Evolutionary conservation across 352 stramenopile species (phyloP).

Genomic region (Nothophytophthora sp.): DNA sequence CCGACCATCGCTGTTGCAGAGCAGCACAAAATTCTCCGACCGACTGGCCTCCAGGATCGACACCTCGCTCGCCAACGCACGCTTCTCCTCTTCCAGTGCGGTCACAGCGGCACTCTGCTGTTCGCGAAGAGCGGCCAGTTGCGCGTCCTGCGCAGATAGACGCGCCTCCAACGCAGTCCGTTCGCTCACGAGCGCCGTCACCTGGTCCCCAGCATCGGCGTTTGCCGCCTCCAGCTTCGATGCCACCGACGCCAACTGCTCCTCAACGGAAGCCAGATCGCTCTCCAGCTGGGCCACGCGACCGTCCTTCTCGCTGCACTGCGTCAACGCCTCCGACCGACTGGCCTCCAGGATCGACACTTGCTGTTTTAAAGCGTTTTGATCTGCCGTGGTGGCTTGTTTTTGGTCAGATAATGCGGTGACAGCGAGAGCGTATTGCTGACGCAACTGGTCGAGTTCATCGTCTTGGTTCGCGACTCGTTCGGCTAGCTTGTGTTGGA

Average conservation of each 20-base stretch:
- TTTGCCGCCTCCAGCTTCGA: conserved; percentile 18
- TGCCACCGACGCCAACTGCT: conserved; percentile 7
- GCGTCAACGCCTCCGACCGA: not conserved
- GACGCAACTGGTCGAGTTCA: conserved; percentile 12
- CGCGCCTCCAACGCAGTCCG: conserved; percentile 15
- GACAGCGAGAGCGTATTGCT: not conserved
- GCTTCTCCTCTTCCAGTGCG: conserved; percentile 23
- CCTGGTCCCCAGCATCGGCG: conserved; percentile 16
- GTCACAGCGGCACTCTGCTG: conserved; percentile 12
- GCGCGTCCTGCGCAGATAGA: conserved; percentile 11
- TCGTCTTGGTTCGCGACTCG: conserved; percentile 11
- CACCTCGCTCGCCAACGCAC: conserved; percentile 22
- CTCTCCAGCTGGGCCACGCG: not conserved
- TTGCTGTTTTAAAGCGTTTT: not conserved
- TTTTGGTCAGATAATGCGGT: not conserved
- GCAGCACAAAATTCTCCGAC: not conserved
- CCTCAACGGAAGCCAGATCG: not conserved
- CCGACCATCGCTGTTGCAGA: not conserved
- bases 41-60: conserved; percentile 16
- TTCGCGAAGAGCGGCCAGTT: conserved; percentile 10
- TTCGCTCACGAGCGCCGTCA: conserved; percentile 17
- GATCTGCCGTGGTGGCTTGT: not conserved
- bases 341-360: not conserved
- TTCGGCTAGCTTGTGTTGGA: conserved; percentile 19
- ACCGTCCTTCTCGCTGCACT: not conserved